phyloP scores from a whole-genome alignment of 805 yeast species.

The Candida koratica region DNA sequence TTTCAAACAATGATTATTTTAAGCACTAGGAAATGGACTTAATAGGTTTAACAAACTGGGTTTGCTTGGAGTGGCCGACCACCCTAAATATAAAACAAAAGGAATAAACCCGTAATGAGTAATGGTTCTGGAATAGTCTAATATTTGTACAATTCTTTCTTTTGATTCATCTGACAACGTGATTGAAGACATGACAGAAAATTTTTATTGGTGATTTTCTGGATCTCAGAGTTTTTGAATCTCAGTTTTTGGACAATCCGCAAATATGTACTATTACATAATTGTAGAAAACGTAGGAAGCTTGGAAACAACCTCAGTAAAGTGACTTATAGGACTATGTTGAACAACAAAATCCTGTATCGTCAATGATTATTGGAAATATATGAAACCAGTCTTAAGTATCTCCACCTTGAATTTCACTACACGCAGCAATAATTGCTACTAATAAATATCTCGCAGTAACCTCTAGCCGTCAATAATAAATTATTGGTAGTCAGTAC shows the following conservation, averaged over 20 bases:
- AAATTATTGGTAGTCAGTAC: too few relatives aligned
- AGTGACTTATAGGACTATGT: too few relatives aligned
- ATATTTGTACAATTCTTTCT: conserved; percentile 83
- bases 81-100: conserved; percentile 80
- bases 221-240: background rate
- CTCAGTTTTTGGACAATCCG: background rate
- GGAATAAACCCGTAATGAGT: conserved; percentile 98
- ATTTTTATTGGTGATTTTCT: conserved; percentile 8
- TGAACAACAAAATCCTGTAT: too few relatives aligned
- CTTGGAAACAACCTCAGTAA: too few relatives aligned
- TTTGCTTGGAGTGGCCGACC: conserved; percentile 69
- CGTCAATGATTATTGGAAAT: background rate
- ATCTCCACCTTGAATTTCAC: too few relatives aligned
- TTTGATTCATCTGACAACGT: conserved; percentile 46
- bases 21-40: conserved; percentile 78
- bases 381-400: too few relatives aligned
- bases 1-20: too few relatives aligned
- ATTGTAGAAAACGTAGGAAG: too few relatives aligned
- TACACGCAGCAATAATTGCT: conserved; percentile 8
- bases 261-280: background rate
- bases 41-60: conserved; percentile 75
- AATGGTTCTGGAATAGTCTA: conserved; percentile 78
- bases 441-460: conserved; percentile 6
- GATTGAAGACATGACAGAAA: conserved; percentile 18
- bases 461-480: background rate